Conservation (phyloP, 2,329 filamentous ascomycete species). For the Paracorniculantispora psalliotae region DNA sequence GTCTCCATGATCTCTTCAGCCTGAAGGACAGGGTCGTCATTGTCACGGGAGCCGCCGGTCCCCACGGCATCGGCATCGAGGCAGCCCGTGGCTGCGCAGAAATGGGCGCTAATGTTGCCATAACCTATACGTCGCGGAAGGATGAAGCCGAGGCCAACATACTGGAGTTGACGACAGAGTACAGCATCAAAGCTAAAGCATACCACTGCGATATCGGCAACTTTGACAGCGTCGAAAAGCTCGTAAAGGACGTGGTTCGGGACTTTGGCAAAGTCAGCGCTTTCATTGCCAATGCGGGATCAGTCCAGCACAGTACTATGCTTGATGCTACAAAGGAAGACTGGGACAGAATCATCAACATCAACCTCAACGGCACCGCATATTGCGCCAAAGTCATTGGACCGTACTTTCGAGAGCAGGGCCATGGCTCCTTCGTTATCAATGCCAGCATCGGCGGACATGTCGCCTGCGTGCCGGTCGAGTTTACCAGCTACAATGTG, state of each 20-base stretch:
- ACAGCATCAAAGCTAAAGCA: constrained; percentile 56
- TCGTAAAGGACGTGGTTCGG: constrained; percentile 56
- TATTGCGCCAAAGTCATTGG: constrained; percentile 60
- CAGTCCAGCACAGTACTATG: constrained; percentile 61
- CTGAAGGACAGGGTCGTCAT: constrained; percentile 63
- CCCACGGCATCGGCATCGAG: constrained; percentile 60
- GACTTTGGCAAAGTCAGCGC: constrained; percentile 68
- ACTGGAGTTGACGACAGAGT: constrained; percentile 53
- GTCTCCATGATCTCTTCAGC: constrained; percentile 55
- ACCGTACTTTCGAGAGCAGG: constrained; percentile 54
- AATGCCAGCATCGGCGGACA: constrained; percentile 62
- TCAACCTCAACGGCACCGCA: constrained; percentile 60
- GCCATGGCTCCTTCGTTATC: constrained; percentile 56
- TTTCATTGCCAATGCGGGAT: constrained; percentile 68
- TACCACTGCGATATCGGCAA: constrained; percentile 46
- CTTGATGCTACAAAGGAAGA: constrained; percentile 61
- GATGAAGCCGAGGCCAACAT: constrained; percentile 57
- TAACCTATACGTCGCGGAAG: constrained; percentile 64
- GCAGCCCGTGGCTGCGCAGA: constrained; percentile 60
- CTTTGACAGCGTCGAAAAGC: constrained; percentile 40
- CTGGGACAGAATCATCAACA: constrained; percentile 52
- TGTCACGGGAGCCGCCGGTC: constrained; percentile 58
- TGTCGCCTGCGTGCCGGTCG: constrained; percentile 61
- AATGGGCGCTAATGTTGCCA: constrained; percentile 59
- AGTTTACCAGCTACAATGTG: constrained; percentile 58